These are phyloP conservation scores for Cyclocybe cylindracea DNA, from an alignment of 768 basidiomycete genomes.

Conservation along the genomic window DNA sequence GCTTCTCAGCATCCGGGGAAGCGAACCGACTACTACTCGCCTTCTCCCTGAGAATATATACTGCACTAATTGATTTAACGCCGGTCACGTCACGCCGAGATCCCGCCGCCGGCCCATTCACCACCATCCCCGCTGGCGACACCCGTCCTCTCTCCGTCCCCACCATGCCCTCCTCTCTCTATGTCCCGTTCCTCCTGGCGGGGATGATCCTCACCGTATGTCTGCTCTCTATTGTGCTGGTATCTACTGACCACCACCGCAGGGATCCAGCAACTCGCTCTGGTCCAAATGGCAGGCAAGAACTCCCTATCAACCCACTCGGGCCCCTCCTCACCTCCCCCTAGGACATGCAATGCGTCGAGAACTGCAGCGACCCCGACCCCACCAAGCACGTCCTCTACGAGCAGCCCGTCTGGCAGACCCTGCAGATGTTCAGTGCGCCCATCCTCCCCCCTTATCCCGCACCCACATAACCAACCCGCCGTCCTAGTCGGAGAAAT, in stretches of 20 bases:
- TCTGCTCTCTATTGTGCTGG: slow-evolving; percentile 1
- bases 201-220: slow-evolving; percentile 91
- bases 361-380: slow-evolving; percentile 78
- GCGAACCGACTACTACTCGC: slow-evolving; percentile 9
- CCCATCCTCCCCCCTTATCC: slow-evolving; percentile 21
- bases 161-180: slow-evolving; percentile 67
- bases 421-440: slow-evolving; percentile 86
- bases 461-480: slow-evolving; percentile 23
- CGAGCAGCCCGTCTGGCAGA: slow-evolving; percentile 96
- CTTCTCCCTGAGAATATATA: slow-evolving; percentile 31
- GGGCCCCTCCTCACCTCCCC: slow-evolving; percentile 1
- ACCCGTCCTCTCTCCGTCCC: slow-evolving; percentile 20
- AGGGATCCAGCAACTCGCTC: slow-evolving; percentile 81
- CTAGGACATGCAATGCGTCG: slow-evolving; percentile 98
- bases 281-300: slow-evolving; percentile 84
- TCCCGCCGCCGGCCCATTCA: slow-evolving; percentile 6
- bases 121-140: too few relatives aligned
- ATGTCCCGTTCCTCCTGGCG: slow-evolving; percentile 76
- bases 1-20: slow-evolving; percentile 33
- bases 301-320: slow-evolving; percentile 4
- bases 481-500: slow-evolving; percentile 82
- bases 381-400: slow-evolving; percentile 68
- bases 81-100: slow-evolving; percentile 27
- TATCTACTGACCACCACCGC: slow-evolving; percentile 1
- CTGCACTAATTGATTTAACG: not conserved